phyloP scores from a whole-genome alignment of 2,329 filamentous ascomycete species.

The Aspergillus sojae region DNA sequence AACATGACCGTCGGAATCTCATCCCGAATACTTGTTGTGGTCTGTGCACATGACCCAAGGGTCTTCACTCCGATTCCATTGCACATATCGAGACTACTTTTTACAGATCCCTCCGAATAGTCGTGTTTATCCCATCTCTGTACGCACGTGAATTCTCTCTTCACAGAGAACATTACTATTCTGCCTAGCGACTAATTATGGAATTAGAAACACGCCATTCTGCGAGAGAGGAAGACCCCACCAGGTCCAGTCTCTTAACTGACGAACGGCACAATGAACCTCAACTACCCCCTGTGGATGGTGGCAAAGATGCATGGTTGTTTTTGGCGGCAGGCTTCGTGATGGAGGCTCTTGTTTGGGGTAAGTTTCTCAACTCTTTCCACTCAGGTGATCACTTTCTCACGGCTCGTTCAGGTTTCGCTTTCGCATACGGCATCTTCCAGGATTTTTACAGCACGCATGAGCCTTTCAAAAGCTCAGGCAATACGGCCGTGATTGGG shows the following conservation, averaged over 20 bases:
- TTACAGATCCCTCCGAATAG: too few species aligned
- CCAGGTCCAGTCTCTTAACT: neutral
- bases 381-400: neutral
- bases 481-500: constrained; percentile 24
- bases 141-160: too few species aligned
- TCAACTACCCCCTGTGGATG: constrained; percentile 36
- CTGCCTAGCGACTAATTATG: neutral
- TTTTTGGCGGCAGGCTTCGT: constrained; percentile 55
- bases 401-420: constrained; percentile 3
- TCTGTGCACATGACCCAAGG: neutral
- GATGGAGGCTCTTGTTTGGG: constrained; percentile 58
- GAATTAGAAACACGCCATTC: neutral
- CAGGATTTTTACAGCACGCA: constrained; percentile 32
- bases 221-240: neutral
- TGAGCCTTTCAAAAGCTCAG: constrained; percentile 18
- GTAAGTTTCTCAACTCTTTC: neutral
- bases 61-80: neutral
- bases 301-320: constrained; percentile 46
- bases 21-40: neutral
- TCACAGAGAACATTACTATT: neutral
- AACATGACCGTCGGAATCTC: neutral
- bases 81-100: too few species aligned
- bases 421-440: constrained; percentile 25
- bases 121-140: too few species aligned
- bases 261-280: neutral